Percentiles rank a stretch among this genome's conserved stretches.
phyloP scores from a whole-genome alignment of 176 grass and related monocot genomes.

The Poa annua region DNA sequence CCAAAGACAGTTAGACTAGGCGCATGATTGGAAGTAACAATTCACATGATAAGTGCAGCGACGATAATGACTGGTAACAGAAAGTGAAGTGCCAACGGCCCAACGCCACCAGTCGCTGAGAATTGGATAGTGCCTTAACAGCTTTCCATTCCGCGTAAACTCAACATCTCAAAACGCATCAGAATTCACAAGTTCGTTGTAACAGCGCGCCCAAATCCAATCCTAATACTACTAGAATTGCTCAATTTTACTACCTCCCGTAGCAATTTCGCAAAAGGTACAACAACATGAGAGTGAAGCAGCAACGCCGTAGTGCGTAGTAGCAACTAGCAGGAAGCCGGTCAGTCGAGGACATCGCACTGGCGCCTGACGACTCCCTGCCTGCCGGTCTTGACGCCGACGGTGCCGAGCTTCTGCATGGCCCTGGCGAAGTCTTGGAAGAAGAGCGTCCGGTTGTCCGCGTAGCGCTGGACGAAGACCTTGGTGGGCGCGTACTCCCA shows the following conservation, averaged over 20 bases:
- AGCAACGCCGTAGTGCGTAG: too few species aligned
- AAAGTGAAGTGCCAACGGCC: constrained; percentile 2
- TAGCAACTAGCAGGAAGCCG: too few species aligned
- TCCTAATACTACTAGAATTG: background rate
- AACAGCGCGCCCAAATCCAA: background rate
- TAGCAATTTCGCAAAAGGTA: too few species aligned
- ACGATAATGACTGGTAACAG: background rate
- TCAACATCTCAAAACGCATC: background rate
- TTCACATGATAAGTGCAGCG: background rate
- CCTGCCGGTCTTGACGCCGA: constrained; percentile 73
- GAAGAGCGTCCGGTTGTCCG: constrained; percentile 80
- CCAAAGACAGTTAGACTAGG: background rate
- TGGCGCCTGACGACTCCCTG: constrained; percentile 75
- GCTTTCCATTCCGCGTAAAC: background rate
- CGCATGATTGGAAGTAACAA: background rate
- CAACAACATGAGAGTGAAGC: background rate
- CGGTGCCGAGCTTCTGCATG: constrained; percentile 86
- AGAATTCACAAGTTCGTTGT: background rate
- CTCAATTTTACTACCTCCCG: background rate
- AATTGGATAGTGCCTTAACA: background rate
- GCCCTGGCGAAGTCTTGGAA: constrained; percentile 81
- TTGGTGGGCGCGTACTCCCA: constrained; percentile 65
- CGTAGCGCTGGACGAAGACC: constrained; percentile 69
- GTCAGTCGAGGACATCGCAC: constrained; percentile 76
- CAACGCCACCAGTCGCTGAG: background rate